A percentile compares a stretch with the other conserved stretches of the same genome.
phyloP scores from a whole-genome alignment of 768 basidiomycete genomes.

The Boletus pseudopeckii region DNA sequence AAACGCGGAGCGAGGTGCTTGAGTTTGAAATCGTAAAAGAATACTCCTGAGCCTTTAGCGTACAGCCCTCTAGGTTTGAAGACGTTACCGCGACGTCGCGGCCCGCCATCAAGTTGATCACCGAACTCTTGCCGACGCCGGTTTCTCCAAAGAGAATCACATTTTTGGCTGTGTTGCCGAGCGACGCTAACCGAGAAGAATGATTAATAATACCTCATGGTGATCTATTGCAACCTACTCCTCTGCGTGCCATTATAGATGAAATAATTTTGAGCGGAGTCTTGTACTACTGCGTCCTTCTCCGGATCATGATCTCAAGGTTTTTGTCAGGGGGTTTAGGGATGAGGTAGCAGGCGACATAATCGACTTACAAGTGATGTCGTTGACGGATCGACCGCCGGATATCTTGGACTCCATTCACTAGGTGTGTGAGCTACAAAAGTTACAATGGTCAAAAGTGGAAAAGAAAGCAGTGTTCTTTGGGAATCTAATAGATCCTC shows the following conservation, averaged over 20 bases:
- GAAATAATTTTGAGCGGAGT: neutral
- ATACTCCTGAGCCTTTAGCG: neutral
- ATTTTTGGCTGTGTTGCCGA: neutral
- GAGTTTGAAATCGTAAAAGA: neutral
- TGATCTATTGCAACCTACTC: neutral
- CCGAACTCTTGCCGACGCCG: too few relatives aligned
- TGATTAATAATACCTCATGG: neutral
- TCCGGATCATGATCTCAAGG: neutral
- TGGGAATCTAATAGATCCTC: neutral
- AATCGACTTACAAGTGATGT: neutral
- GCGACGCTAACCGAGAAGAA: neutral
- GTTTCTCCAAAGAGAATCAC: neutral
- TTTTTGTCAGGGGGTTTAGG: too few relatives aligned
- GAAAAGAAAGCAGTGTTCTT: too few relatives aligned
- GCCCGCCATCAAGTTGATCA: constrained; percentile 8
- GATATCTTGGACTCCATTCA: neutral
- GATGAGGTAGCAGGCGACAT: neutral
- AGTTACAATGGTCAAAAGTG: neutral
- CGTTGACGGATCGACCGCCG: neutral
- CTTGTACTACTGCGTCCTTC: neutral
- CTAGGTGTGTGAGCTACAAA: neutral
- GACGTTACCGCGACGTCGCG: neutral
- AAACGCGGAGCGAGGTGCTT: neutral
- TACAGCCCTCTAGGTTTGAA: neutral
- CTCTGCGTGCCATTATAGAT: neutral